A percentile compares a stretch with the other conserved stretches of the same genome.
phyloP scores from a whole-genome alignment of 441 rosid species.

The Syzygium syzygioides region DNA sequence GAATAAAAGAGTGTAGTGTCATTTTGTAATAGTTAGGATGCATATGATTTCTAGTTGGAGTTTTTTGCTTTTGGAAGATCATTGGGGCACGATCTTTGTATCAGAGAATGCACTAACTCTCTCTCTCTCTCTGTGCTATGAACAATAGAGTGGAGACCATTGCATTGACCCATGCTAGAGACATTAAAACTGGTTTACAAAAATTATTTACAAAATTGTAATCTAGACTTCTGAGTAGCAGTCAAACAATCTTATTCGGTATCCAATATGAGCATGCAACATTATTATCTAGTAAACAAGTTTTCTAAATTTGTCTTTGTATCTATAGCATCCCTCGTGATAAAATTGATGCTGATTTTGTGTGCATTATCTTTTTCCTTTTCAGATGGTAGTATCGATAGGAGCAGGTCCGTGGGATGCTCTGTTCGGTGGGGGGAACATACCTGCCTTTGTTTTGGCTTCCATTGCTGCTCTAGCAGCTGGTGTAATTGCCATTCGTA shows the following conservation, averaged over 20 bases:
- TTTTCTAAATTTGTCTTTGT: neutral
- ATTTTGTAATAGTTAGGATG: neutral
- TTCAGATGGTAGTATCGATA: constrained; percentile 75
- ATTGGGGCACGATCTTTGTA: neutral
- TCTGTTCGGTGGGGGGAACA: constrained; percentile 90
- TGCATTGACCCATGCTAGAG: neutral
- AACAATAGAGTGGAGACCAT: neutral
- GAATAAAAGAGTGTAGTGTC: neutral
- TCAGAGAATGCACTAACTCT: neutral
- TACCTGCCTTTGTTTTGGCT: constrained; percentile 90
- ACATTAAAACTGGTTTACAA: neutral
- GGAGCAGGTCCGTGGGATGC: constrained; percentile 99
- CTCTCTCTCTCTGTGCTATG: neutral
- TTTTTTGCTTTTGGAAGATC: neutral
- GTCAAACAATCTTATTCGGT: neutral
- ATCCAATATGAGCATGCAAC: neutral
- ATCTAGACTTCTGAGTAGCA: neutral
- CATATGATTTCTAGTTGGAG: neutral
- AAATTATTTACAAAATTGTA: neutral
- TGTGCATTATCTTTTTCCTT: neutral
- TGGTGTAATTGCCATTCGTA: constrained; percentile 53
- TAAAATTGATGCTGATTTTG: constrained; percentile 6
- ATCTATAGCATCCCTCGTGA: neutral
- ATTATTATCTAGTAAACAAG: neutral
- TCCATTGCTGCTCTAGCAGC: constrained; percentile 68